Evolutionary conservation across 2,329 filamentous ascomycete species (phyloP), one percentile per base, ranked within the genome.

Genomic region (Onygena corvina): DNA sequence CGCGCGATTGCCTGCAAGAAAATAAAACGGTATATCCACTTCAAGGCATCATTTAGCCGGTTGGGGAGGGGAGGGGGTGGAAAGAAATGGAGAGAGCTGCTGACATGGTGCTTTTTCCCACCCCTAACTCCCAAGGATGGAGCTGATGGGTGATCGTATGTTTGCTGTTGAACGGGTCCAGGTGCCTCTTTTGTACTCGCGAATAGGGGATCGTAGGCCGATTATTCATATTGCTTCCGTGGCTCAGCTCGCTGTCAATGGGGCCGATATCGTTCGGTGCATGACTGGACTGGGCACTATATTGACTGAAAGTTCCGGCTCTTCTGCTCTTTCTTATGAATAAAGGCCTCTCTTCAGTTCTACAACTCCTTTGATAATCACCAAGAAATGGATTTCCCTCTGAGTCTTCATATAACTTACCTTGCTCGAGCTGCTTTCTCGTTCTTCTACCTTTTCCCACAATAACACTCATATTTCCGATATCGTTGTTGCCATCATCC

Each of bases 211-310:
- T 27, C 38, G 38, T 42, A 25, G 38, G 16, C 21, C 21, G 21
- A 7, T 27, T 42, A 27, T 42, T 42, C 38, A 42, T n/a, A n/a
- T 42, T 42, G 38, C 38, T 42, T 16, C 20, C 7, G 38, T 42
- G 38, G 38, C 38, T 42, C 38, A 42, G 38, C 38, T 42, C 38
- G 38, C 38, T 42, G 16, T 42, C 38, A 27, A 42, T 42, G 38
- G 38, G 38, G 38, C 38, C 38, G 38, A 42, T 23, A 16, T 12
- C 27, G 38, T 27, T 42, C 38, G 14, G 9, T 42, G 38, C 21
- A n/a, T 42, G 38, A 42, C 38, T 42, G 38, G 38, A 42, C 38
- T 42, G 38, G 38, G 11, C 38, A n/a, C 11, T 42, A 42, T 42
- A 42, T 42, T 27, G 38, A 42, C 21, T 42, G 38, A 42, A 23